Percentiles rank a stretch among this genome's conserved stretches.
Evolutionary conservation across 2,329 filamentous ascomycete genomes (phyloP).

Genomic region (Xylaria sp.): DNA sequence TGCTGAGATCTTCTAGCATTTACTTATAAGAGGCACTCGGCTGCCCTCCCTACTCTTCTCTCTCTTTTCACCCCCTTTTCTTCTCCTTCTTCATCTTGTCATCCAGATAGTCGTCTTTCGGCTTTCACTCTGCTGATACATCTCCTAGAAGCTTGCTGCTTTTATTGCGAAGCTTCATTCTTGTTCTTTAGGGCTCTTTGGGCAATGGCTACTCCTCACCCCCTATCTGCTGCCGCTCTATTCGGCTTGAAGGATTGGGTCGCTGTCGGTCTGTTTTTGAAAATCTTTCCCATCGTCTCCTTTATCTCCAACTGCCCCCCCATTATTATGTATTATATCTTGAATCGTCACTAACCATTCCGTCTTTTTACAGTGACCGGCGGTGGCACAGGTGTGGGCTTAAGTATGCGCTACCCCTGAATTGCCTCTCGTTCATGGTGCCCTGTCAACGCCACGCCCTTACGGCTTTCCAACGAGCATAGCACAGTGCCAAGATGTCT

Average conservation of each 20-base stretch:
- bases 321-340: neutral
- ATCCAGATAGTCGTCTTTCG: neutral
- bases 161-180: neutral
- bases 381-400: slow-evolving; percentile 46
- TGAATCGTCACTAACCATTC: slow-evolving; percentile 12
- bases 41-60: neutral
- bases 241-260: slow-evolving; percentile 46
- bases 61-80: slow-evolving; percentile 21
- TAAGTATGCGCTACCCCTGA: slow-evolving; percentile 41
- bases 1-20: slow-evolving; percentile 8
- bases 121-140: neutral
- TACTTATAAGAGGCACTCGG: slow-evolving; percentile 21
- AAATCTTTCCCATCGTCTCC: slow-evolving; percentile 16
- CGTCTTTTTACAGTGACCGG: slow-evolving; percentile 42
- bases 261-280: slow-evolving; percentile 44
- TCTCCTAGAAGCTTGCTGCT: neutral
- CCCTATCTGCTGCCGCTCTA: slow-evolving; percentile 45
- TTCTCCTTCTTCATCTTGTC: neutral
- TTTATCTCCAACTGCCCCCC: slow-evolving; percentile 10
- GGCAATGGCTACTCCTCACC: slow-evolving; percentile 45
- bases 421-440: neutral
- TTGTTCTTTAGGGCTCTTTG: neutral
- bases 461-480: neutral
- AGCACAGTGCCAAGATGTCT: neutral
- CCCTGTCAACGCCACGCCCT: neutral